Percentiles rank a stretch among this genome's conserved stretches.
Conservation (phyloP, 192 early-diverging fungal genomes). For the Coemansia sp. region DNA sequence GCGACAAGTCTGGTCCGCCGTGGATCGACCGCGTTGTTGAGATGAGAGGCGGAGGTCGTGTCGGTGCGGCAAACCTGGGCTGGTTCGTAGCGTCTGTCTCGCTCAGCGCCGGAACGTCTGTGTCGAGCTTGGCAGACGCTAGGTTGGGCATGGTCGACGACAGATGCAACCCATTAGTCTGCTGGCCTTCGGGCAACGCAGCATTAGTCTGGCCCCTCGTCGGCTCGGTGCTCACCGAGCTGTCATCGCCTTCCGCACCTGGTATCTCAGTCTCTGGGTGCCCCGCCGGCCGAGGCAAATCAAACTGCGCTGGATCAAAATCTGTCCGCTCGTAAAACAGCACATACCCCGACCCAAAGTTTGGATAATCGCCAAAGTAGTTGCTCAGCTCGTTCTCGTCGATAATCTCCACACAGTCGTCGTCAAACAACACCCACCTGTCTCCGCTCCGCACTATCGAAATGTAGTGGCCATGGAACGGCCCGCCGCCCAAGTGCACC, state of each 20-base stretch:
- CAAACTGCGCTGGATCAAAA: conserved; percentile 45
- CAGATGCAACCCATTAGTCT: conserved; percentile 8
- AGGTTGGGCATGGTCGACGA: conserved; percentile 37
- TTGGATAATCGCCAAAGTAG: conserved; percentile 77
- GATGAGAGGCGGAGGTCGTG: conserved; percentile 45
- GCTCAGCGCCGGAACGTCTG: neutral
- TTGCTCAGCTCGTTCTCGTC: conserved; percentile 74
- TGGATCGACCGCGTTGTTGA: conserved; percentile 36
- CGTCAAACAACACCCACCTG: conserved; percentile 94
- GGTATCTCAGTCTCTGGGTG: neutral
- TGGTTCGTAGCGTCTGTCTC: neutral
- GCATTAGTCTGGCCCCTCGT: too few relatives aligned
- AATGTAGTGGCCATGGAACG: conserved; percentile 96
- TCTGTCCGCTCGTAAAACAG: conserved; percentile 70
- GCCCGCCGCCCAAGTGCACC: conserved; percentile 95
- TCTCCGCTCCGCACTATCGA: conserved; percentile 82
- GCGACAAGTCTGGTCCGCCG: conserved; percentile 8
- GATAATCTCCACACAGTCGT: conserved; percentile 88
- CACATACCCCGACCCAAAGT: conserved; percentile 76
- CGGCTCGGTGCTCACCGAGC: neutral
- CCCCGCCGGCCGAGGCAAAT: conserved; percentile 28
- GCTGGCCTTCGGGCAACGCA: neutral
- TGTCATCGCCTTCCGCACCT: neutral
- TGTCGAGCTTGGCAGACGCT: neutral
- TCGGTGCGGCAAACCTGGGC: conserved; percentile 26